Conservation (phyloP, 1,139 yeast genomes). For the Dujonia santamariae region DNA sequence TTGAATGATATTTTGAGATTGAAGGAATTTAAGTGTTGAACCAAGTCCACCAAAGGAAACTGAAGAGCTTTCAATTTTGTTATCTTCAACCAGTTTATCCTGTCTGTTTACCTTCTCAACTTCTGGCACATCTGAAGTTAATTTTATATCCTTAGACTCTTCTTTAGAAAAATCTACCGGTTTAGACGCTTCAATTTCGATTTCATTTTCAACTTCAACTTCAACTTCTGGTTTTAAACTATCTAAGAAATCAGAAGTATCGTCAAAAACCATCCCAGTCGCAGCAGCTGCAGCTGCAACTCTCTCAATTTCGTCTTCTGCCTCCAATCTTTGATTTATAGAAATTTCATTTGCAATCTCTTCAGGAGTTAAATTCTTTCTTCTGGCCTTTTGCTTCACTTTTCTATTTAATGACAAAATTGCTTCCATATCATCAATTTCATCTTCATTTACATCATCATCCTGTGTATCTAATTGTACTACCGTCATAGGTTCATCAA, state of each 20-base stretch:
- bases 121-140: too few relatives aligned
- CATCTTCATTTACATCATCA: conserved; percentile 30
- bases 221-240: conserved; percentile 5
- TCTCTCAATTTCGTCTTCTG: conserved; percentile 26
- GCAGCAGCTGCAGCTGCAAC: conserved; percentile 9
- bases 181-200: conserved; percentile 1
- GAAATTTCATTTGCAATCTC: conserved; percentile 47
- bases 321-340: conserved; percentile 24
- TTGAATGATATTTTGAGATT: conserved; percentile 38
- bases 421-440: conserved; percentile 46
- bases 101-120: conserved; percentile 1
- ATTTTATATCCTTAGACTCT: too few relatives aligned
- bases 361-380: conserved; percentile 35
- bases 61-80: conserved; percentile 10
- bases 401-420: conserved; percentile 40
- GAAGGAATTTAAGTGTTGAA: conserved; percentile 53
- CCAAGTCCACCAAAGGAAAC: conserved; percentile 50
- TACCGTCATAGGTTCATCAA: conserved; percentile 24
- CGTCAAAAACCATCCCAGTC: conserved; percentile 47
- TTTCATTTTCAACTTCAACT: background rate
- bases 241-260: conserved; percentile 53
- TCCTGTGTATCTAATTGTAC: conserved; percentile 22
- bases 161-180: too few relatives aligned
- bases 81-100: background rate
- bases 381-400: conserved; percentile 29